These are phyloP conservation scores for Leccinum fibrillosum DNA, from an alignment of 768 basidiomycete species.

Conservation along the genomic window DNA sequence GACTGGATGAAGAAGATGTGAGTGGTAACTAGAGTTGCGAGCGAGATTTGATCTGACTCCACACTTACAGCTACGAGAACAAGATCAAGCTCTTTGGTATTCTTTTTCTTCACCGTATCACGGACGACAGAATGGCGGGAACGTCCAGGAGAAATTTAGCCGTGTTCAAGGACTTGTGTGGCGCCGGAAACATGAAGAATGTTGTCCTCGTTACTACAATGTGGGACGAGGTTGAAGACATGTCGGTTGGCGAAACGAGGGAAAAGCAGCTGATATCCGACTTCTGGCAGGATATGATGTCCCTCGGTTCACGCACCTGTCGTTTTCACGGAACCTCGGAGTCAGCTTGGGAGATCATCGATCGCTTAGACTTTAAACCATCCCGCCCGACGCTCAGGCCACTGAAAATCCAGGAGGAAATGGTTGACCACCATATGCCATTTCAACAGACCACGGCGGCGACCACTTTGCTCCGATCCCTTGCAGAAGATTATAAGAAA, in stretches of 20 bases:
- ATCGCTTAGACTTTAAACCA: not conserved
- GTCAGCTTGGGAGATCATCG: conserved; percentile 15
- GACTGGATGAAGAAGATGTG: too few relatives aligned
- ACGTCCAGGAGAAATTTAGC: too few relatives aligned
- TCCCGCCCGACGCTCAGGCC: not conserved
- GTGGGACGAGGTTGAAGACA: too few relatives aligned
- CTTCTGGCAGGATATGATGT: conserved; percentile 3
- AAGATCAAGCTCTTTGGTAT: not conserved
- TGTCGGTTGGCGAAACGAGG: too few relatives aligned
- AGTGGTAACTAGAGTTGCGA: too few relatives aligned
- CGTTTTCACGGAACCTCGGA: conserved; percentile 10
- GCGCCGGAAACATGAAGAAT: too few relatives aligned
- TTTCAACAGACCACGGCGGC: conserved; percentile 12
- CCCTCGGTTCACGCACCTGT: conserved; percentile 6
- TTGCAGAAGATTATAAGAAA: conserved; percentile 5
- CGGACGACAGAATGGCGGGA: conserved; percentile 4
- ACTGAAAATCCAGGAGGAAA: conserved; percentile 16
- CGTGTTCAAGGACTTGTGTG: too few relatives aligned
- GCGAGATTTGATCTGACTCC: too few relatives aligned
- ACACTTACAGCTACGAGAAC: not conserved
- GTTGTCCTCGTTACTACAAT: too few relatives aligned
- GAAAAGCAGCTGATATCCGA: too few relatives aligned
- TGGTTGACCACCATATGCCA: conserved; percentile 10
- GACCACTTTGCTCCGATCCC: conserved; percentile 2
- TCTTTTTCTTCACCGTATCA: not conserved